Percentiles rank a stretch among this genome's conserved stretches.
Conservation (phyloP, 805 yeast species). For the Candida xiaguanensis region DNA sequence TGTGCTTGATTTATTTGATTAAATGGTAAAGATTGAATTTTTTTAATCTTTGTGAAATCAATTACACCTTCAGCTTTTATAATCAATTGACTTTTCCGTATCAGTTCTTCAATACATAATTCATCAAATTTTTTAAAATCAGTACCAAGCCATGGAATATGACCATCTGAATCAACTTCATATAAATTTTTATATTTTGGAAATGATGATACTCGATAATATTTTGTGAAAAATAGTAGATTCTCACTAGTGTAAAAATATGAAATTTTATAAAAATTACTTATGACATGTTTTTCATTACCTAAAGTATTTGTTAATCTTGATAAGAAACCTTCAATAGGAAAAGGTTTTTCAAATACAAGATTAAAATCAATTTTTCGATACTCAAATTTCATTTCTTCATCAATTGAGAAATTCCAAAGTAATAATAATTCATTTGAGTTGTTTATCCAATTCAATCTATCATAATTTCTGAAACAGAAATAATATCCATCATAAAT, state of each 20-base stretch:
- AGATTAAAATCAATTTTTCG: slow-evolving; percentile 45
- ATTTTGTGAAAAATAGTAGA: slow-evolving; percentile 54
- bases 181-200: slow-evolving; percentile 51
- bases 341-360: slow-evolving; percentile 51
- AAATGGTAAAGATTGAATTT: slow-evolving; percentile 30
- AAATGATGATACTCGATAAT: slow-evolving; percentile 53
- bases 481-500: slow-evolving; percentile 30
- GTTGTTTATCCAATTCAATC: slow-evolving; percentile 52
- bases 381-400: slow-evolving; percentile 54
- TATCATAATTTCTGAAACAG: slow-evolving; percentile 65
- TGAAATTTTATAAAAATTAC: slow-evolving; percentile 47
- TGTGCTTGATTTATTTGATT: slow-evolving; percentile 21
- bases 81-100: slow-evolving; percentile 55
- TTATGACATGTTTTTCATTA: slow-evolving; percentile 23
- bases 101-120: slow-evolving; percentile 60
- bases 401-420: slow-evolving; percentile 24
- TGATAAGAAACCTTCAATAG: slow-evolving; percentile 79
- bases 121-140: slow-evolving; percentile 50
- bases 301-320: slow-evolving; percentile 54
- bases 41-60: slow-evolving; percentile 50
- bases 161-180: slow-evolving; percentile 44
- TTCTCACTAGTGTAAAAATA: slow-evolving; percentile 65
- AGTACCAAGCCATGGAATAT: slow-evolving; percentile 60
- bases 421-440: slow-evolving; percentile 26
- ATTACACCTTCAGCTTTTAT: slow-evolving; percentile 58